Evolutionary conservation across 495 filamentous ascomycete genomes (phyloP), one percentile per base, ranked within the genome.

Genomic region (Antarctomyces pellizariae): DNA sequence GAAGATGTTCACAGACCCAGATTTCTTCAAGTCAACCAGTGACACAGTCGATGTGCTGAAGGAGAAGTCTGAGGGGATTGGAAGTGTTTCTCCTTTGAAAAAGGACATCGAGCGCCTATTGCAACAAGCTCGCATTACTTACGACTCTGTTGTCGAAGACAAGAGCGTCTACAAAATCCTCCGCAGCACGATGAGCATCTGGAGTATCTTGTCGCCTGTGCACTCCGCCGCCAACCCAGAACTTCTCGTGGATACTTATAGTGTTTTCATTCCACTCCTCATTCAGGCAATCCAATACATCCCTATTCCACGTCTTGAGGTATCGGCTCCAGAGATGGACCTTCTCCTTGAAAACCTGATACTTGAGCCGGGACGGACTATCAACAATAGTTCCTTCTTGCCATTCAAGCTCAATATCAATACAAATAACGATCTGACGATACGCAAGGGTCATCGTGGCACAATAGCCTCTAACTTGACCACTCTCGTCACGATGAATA

Each of bases 261-360:
- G 82, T 27, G 64, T 83, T 11, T 77, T 92, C 46, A 52, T 90
- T 17, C 84, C 84, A 1, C 52, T 79, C 13, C 39, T 79, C 20
- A 64, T 92, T 35, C 55, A 72, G 36, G 61, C 59, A 6, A 56
- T 92, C 30, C 76, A 89, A 43, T 79, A 78, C 49, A 55, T 92
- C 10, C 84, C 84, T 0, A 84, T 95, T 18, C 79, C 80, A 0
- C 67, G 84, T 3, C 52, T 92, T 18, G 84, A 91, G 38, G 50
- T 92, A 4, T 71, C 76, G 1, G 71, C 75, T 2, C 84, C 79
- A 1, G 66, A 75, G 27, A 52, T 90, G 35, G 80, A 90, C 36
- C 62, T 95, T 7, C 53, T 95, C 0, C 50, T 95, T 5, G 84
- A 92, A 38, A 92, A 86, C 30, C 54, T 95, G 20, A 72, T 95